Evolutionary conservation across 495 filamentous ascomycete species (phyloP).

Genomic region (Penicillium dipodomyicola): DNA sequence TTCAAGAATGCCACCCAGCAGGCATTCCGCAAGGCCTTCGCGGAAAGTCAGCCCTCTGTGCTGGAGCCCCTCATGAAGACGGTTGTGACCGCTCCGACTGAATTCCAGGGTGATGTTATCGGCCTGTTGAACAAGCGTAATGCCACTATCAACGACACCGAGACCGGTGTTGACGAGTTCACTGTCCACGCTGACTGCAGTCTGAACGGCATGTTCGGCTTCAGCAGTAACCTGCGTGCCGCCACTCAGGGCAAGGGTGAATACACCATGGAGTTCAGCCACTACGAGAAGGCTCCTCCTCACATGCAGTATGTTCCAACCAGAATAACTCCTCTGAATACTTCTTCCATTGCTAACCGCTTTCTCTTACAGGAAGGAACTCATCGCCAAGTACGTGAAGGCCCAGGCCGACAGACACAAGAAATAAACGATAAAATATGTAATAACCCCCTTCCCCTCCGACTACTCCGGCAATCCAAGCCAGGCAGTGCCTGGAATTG

Average conservation of each 20-base stretch:
- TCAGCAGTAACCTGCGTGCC: slow-evolving; percentile 83
- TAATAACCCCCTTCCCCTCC: slow-evolving; percentile 18
- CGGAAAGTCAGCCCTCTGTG: slow-evolving; percentile 69
- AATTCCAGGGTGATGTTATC: slow-evolving; percentile 97
- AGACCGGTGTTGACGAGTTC: slow-evolving; percentile 93
- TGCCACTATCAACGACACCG: slow-evolving; percentile 91
- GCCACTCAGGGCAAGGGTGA: slow-evolving; percentile 98
- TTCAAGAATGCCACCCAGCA: slow-evolving; percentile 96
- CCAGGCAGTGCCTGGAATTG: slow-evolving; percentile 16
- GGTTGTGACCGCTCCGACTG: slow-evolving; percentile 87
- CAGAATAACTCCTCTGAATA: neutral
- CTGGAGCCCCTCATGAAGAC: slow-evolving; percentile 99
- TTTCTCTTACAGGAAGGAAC: slow-evolving; percentile 65
- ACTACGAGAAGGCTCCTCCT: slow-evolving; percentile 82
- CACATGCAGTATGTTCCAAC: slow-evolving; percentile 78
- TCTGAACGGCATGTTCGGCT: slow-evolving; percentile 96
- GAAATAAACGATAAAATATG: slow-evolving; percentile 45
- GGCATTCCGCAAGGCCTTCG: slow-evolving; percentile 95
- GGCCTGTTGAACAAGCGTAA: slow-evolving; percentile 95
- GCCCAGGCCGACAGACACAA: slow-evolving; percentile 73
- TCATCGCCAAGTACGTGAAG: slow-evolving; percentile 85
- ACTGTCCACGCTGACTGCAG: slow-evolving; percentile 90
- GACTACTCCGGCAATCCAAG: slow-evolving; percentile 3
- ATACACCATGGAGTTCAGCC: slow-evolving; percentile 98
- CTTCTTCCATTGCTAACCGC: slow-evolving; percentile 13